Base-by-base conservation (phyloP, 805 yeast genomes). In the Metschnikowia shivogae region DNA sequence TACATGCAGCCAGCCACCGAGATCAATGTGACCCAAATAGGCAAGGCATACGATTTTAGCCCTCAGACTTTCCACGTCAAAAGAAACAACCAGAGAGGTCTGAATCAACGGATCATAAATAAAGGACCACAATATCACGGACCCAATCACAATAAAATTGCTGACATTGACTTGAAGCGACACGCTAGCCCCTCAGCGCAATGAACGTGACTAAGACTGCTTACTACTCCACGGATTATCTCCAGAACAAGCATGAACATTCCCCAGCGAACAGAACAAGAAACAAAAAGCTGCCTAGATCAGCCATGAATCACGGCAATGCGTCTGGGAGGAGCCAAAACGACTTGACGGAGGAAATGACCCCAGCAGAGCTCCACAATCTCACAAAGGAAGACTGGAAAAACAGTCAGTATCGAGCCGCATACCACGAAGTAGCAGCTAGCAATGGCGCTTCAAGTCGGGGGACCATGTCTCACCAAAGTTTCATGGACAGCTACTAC, bases 131-230 rank as follows among this genome's bases (percentile, higher is more conserved):
- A 14, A 27, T 26, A 35, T 30, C 29, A 27, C 34, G 10, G n/a
- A 22, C 8, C 26, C 6, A 6, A 22, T 22, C 26, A 5, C 26
- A 22, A 22, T 22, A 22, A 22, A 22, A 3, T 22, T 7, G 3
- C 8, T 22, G 26, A 22, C 26, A 22, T 22, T 7, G 26, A 22
- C 26, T 22, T 22, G 26, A 7, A 22, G 26, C 26, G 26, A 22
- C 26, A 22, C 26, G 26, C 26, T 22, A 22, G 26, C 40, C 33
- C 22, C 12, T 28, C 9, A 34, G 12, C 29, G 36, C 26, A 45
- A 69, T 70, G 74, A 70, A 69, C 50, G 74, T 68, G 34, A 62
- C 73, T 5, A 62, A 59, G n/a, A 60, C 63, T 36, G 76, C 72
- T n/a, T 70, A 70, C 56, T 70, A 56, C 45, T 61, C 74, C 24